phyloP scores from a whole-genome alignment of 2,329 filamentous ascomycete species.

The Aspergillus ustus region DNA sequence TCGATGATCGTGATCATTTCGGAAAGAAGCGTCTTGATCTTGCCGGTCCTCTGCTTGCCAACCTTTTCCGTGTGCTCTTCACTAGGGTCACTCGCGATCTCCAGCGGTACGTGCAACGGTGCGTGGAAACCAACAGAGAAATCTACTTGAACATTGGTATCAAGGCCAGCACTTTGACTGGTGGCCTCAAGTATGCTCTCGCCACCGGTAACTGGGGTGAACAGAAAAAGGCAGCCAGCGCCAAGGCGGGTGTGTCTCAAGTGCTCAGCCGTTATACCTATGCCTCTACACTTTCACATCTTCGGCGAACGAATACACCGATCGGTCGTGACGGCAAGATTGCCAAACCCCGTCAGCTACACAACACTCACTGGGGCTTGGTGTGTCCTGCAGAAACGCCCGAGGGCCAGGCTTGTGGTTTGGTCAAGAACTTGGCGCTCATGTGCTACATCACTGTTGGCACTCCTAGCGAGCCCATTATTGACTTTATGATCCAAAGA shows the following conservation, averaged over 20 bases:
- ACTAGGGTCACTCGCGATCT: constrained; percentile 90
- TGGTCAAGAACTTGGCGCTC: constrained; percentile 95
- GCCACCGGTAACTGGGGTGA: constrained; percentile 99
- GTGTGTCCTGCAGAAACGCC: constrained; percentile 97
- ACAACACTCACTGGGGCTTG: constrained; percentile 98
- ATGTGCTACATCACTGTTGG: constrained; percentile 99
- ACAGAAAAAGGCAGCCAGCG: constrained; percentile 95
- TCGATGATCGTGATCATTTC: constrained; percentile 97
- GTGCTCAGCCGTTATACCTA: constrained; percentile 98
- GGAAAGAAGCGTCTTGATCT: constrained; percentile 98
- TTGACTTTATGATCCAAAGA: constrained; percentile 92
- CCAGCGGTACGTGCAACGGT: constrained; percentile 86
- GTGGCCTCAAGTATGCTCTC: constrained; percentile 93
- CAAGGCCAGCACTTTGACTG: constrained; percentile 88
- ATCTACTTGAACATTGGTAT: constrained; percentile 91
- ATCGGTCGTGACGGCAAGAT: constrained; percentile 98
- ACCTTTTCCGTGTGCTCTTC: constrained; percentile 91
- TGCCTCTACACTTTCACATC: constrained; percentile 92
- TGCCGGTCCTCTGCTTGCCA: constrained; percentile 91
- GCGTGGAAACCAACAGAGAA: constrained; percentile 84
- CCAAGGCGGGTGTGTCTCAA: constrained; percentile 96
- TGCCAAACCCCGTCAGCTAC: constrained; percentile 94
- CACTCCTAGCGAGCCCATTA: constrained; percentile 84
- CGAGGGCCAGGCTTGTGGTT: constrained; percentile 95
- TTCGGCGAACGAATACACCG: constrained; percentile 95